Percentiles rank a stretch among this genome's conserved stretches.
Conservation (phyloP, 495 filamentous ascomycete genomes). For the Aspergillus cavernicola region DNA sequence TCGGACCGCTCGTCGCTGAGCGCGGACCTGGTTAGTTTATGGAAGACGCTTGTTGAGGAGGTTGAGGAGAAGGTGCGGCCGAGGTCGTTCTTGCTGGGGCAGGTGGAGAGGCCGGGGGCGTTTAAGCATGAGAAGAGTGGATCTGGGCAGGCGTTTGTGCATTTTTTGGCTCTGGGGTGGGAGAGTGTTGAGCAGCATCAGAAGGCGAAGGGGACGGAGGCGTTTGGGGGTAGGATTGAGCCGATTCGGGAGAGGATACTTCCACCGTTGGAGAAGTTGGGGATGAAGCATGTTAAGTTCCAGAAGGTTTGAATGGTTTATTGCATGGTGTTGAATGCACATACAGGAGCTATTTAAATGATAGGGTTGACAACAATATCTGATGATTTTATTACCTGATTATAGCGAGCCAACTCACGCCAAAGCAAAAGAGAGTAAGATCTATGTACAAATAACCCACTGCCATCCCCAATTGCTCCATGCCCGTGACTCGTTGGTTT, state of each 20-base stretch:
- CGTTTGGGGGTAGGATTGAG: slow-evolving; percentile 38
- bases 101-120: slow-evolving; percentile 39
- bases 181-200: slow-evolving; percentile 50
- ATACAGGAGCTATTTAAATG: too few relatives aligned
- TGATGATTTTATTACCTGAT: slow-evolving; percentile 2
- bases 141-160: slow-evolving; percentile 35
- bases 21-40: slow-evolving; percentile 30
- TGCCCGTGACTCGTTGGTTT: slow-evolving; percentile 17
- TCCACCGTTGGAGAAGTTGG: slow-evolving; percentile 31
- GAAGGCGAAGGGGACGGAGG: slow-evolving; percentile 40
- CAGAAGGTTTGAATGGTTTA: slow-evolving; percentile 19
- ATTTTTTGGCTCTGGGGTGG: slow-evolving; percentile 50
- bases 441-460: slow-evolving; percentile 22
- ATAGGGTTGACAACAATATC: background rate
- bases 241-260: slow-evolving; percentile 38
- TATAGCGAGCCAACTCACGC: background rate
- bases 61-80: slow-evolving; percentile 30
- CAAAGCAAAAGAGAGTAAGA: slow-evolving; percentile 8
- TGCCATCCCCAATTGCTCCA: slow-evolving; percentile 9
- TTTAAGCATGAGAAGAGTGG: slow-evolving; percentile 31
- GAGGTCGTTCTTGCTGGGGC: slow-evolving; percentile 42
- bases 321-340: too few relatives aligned
- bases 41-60: slow-evolving; percentile 29
- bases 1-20: slow-evolving; percentile 22
- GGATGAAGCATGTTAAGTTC: slow-evolving; percentile 44